phyloP scores from a whole-genome alignment of 352 stramenopile species.

The Thraustotheca clavata region DNA sequence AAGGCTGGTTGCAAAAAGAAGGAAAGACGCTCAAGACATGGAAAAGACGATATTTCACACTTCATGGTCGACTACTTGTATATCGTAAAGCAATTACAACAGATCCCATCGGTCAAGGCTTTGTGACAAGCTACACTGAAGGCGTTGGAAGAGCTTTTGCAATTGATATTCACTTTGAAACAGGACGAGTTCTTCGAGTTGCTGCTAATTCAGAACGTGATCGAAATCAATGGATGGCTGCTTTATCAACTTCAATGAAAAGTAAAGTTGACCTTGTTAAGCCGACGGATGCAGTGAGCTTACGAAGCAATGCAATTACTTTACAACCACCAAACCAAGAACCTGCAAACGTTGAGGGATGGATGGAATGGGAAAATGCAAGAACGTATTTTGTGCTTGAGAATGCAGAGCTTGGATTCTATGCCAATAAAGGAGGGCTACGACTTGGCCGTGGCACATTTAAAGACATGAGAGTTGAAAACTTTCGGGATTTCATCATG shows the following conservation, averaged over 20 bases:
- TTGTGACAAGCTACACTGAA: not conserved
- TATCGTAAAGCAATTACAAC: slow-evolving; percentile 52
- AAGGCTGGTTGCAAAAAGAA: slow-evolving; percentile 72
- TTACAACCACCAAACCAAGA: too few relatives aligned
- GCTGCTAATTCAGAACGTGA: slow-evolving; percentile 23
- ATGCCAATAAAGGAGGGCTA: slow-evolving; percentile 2
- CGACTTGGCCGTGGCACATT: slow-evolving; percentile 7
- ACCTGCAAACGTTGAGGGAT: slow-evolving; percentile 11
- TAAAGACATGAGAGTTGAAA: slow-evolving; percentile 20
- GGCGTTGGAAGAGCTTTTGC: not conserved
- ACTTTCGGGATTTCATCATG: slow-evolving; percentile 18
- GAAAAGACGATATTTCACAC: slow-evolving; percentile 72
- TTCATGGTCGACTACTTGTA: slow-evolving; percentile 39
- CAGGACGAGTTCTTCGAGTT: slow-evolving; percentile 50
- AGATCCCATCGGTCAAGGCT: not conserved
- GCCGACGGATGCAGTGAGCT: not conserved
- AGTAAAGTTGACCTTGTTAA: not conserved
- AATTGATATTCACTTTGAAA: slow-evolving; percentile 52
- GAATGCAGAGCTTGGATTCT: not conserved
- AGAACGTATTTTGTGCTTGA: slow-evolving; percentile 6
- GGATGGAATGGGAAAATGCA: slow-evolving; percentile 12
- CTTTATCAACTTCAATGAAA: not conserved
- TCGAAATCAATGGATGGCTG: not conserved
- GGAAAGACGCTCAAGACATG: slow-evolving; percentile 56
- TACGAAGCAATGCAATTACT: too few relatives aligned